These are phyloP conservation scores for Pleurotus citrinopileatus DNA, from an alignment of 768 basidiomycete species.

Conservation along the genomic window DNA sequence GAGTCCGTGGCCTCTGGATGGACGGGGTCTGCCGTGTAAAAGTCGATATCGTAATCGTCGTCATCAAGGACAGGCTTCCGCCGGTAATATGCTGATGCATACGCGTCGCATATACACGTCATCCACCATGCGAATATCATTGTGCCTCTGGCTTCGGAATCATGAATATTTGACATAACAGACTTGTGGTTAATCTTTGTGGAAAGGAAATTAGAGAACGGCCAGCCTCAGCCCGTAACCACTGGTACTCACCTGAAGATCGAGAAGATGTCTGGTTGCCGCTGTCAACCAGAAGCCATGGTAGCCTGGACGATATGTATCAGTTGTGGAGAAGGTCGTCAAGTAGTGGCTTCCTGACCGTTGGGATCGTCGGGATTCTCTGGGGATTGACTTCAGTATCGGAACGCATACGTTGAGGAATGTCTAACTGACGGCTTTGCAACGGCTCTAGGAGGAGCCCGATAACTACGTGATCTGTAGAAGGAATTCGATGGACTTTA, in stretches of 20 bases:
- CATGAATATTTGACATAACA: slow-evolving; percentile 68
- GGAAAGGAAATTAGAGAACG: slow-evolving; percentile 1
- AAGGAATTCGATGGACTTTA: slow-evolving; percentile 81
- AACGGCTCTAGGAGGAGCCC: slow-evolving; percentile 79
- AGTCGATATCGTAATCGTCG: slow-evolving; percentile 88
- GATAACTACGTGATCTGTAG: slow-evolving; percentile 79
- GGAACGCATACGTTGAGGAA: slow-evolving; percentile 11
- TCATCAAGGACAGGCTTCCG: slow-evolving; percentile 85
- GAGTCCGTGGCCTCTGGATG: slow-evolving; percentile 44
- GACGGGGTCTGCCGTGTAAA: slow-evolving; percentile 72
- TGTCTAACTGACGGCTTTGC: slow-evolving; percentile 81
- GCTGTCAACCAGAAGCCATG: slow-evolving; percentile 83
- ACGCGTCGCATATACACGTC: slow-evolving; percentile 83
- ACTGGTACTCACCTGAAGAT: slow-evolving; percentile 56
- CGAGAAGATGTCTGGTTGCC: slow-evolving; percentile 75
- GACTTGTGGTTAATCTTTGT: slow-evolving; percentile 81
- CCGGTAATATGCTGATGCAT: slow-evolving; percentile 79
- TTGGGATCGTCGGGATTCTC: slow-evolving; percentile 72
- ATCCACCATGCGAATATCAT: slow-evolving; percentile 97
- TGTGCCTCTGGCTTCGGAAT: slow-evolving; percentile 73
- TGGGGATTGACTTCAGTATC: slow-evolving; percentile 26
- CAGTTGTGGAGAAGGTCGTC: slow-evolving; percentile 14
- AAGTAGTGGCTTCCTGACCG: slow-evolving; percentile 39
- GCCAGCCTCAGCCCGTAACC: slow-evolving; percentile 9
- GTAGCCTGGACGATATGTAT: slow-evolving; percentile 51